Evolutionary conservation across 1,284 basidiomycete species (phyloP), one percentile per base, ranked within the genome.

Genomic region (Ceratobasidium sp.): DNA sequence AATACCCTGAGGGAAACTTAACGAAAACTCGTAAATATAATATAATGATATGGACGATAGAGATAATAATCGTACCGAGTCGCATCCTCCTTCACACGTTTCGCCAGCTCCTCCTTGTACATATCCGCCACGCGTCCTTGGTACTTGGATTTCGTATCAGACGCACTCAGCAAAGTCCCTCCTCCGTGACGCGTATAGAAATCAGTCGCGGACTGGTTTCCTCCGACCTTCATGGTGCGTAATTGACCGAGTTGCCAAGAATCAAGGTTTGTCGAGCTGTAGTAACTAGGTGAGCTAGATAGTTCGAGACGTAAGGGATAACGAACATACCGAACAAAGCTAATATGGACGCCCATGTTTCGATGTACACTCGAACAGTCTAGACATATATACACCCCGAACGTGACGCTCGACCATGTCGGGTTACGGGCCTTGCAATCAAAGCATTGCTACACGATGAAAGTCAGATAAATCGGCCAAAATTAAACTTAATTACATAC

Each of bases 331-430:
- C 96, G 88, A 57, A 99, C 97, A 81, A 99, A 99, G 78, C 91
- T 95, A 83, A 99, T 97, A 83, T 99, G 97, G 22, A 99, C 98
- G 79, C 97, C 97, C 89, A 99, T 92, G 83, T 98, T 99, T 75
- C 97, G 89, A 84, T 99, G 97, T 17, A 95, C 88, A 77, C 93
- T 94, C 5, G 97, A 99, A 87, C 97, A 99, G 80, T 99, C 97
- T 57, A 99, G 87, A 81, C 97, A 99, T 81, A 99, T 97, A 84
- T 99, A 99, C 57, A 99, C 92, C 64, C 95, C 97, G 81, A 93
- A 99, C 0, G 96, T 97, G 44, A 98, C 96, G 77, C 94, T 97
- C 1, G 96, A 93, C 97, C 97, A 99, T 60, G 97, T 98, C 73
- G 97, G 97, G 85, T 98, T 98, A 81, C 96, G 93, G 76, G 97